Evolutionary conservation across 768 basidiomycete species (phyloP), one percentile per base, ranked within the genome.

Genomic region (Mycena latifolia): DNA sequence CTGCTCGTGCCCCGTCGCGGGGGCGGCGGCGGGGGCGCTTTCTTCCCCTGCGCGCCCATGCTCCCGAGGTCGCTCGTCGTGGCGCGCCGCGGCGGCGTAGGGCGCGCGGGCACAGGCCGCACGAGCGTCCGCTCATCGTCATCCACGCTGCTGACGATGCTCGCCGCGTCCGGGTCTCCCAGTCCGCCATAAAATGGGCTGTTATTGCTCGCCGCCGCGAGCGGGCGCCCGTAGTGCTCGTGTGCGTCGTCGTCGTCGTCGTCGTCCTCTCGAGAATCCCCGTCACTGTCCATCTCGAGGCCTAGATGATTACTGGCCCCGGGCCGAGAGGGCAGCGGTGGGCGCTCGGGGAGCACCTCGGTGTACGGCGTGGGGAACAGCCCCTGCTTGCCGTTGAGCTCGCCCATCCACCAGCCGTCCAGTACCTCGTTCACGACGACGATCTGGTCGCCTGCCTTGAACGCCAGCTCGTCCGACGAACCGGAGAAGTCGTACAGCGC

Each of bases 331-430:
- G 72, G 73, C 24, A 77, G 66, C 20, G 75, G 72, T 8, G 81
- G 77, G 47, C 76, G 78, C 25, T 78, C 74, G 11, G 77, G 73
- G 1, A 84, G 72, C 29, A 79, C 73, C 69, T 94, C 92, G 11
- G 89, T 90, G 76, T 94, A 92, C 8, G 88, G 85, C 1, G 87
- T 85, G 0, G 95, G 95, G 83, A 98, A 96, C 45, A 97, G 75
- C 17, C 95, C 95, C 55, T 85, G 88, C 66, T 82, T 82, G 2
- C 92, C 93, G 60, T 85, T 79, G 35, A 88, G 75, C 74, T 92
- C 89, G 9, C 95, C 95, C 81, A 95, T 86, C 92, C 94, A 96
- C 95, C 95, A 96, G 65, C 89, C 94, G 66, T 93, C 92, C 35
- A 94, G 81, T 0, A 95, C 92, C 75, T 96, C 94, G 35, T 88